phyloP scores from a whole-genome alignment of 1,139 yeast species.

The Scheffersomyces quercinus region DNA sequence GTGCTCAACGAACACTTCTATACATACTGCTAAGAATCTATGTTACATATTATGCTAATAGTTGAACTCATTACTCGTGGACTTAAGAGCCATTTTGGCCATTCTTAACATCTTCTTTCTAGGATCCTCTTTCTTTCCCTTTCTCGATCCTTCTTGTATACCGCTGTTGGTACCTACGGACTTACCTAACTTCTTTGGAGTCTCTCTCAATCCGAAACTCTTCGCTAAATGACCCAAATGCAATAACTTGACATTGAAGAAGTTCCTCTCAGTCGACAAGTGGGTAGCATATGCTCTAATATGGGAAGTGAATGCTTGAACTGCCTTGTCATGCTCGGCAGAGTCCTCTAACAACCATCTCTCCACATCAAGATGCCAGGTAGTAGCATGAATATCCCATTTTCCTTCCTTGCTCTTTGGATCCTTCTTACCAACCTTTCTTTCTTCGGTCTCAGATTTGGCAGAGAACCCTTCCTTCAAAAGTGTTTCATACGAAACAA shows the following conservation, averaged over 20 bases:
- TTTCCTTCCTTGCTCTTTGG: slow-evolving; percentile 41
- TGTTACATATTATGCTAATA: slow-evolving; percentile 24
- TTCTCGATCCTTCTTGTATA: slow-evolving; percentile 21
- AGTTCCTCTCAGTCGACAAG: slow-evolving; percentile 71
- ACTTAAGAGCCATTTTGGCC: slow-evolving; percentile 70
- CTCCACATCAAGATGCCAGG: slow-evolving; percentile 91
- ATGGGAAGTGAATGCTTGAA: slow-evolving; percentile 82
- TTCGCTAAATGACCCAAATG: slow-evolving; percentile 97
- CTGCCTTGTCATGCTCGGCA: slow-evolving; percentile 59
- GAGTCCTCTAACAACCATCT: slow-evolving; percentile 79
- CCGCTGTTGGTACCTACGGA: slow-evolving; percentile 27
- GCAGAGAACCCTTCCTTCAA: slow-evolving; percentile 63
- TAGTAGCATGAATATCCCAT: slow-evolving; percentile 96
- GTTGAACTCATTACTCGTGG: slow-evolving; percentile 73
- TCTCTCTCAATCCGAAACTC: slow-evolving; percentile 89
- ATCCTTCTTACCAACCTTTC: slow-evolving; percentile 18
- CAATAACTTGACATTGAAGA: slow-evolving; percentile 74
- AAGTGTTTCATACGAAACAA: slow-evolving; percentile 51
- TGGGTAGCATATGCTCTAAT: slow-evolving; percentile 97
- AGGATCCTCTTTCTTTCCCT: slow-evolving; percentile 57
- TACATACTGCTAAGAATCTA: no score
- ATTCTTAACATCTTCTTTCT: slow-evolving; percentile 72
- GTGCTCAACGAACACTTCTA: background rate
- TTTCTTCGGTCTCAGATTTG: slow-evolving; percentile 9
- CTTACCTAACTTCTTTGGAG: slow-evolving; percentile 76